These are phyloP conservation scores for Pseudocercospora macadamiae DNA, from an alignment of 2,329 filamentous ascomycete genomes.

Conservation along the genomic window DNA sequence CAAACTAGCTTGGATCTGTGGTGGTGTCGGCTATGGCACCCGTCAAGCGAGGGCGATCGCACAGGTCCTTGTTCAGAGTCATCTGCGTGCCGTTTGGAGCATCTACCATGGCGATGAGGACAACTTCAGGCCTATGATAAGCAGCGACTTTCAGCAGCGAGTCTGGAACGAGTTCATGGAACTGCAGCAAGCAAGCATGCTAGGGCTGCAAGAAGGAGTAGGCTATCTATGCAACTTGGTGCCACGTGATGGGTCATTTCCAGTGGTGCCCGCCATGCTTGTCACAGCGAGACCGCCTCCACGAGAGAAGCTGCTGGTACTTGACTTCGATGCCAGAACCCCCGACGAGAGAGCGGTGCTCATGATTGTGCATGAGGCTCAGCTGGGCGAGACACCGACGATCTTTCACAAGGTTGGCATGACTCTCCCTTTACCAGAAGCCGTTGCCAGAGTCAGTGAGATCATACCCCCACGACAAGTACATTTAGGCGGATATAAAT, in stretches of 20 bases:
- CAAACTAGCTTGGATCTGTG: background rate
- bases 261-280: background rate
- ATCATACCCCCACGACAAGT: background rate
- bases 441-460: background rate
- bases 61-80: conserved; percentile 12
- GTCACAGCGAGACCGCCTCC: background rate
- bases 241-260: background rate
- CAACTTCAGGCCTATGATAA: background rate
- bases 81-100: background rate
- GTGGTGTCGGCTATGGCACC: background rate
- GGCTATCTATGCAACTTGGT: background rate
- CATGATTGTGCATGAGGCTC: background rate
- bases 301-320: background rate
- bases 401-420: background rate
- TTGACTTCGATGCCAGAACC: background rate
- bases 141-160: background rate
- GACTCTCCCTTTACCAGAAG: background rate
- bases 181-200: background rate
- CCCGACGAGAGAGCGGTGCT: background rate
- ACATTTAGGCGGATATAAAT: background rate
- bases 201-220: conserved; percentile 1
- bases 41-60: background rate
- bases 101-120: background rate
- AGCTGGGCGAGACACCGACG: background rate
- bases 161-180: conserved; percentile 7